These are phyloP conservation scores for Nematocida displodere DNA, from an alignment of 371 early-diverging fungal genomes.

Conservation along the genomic window DNA sequence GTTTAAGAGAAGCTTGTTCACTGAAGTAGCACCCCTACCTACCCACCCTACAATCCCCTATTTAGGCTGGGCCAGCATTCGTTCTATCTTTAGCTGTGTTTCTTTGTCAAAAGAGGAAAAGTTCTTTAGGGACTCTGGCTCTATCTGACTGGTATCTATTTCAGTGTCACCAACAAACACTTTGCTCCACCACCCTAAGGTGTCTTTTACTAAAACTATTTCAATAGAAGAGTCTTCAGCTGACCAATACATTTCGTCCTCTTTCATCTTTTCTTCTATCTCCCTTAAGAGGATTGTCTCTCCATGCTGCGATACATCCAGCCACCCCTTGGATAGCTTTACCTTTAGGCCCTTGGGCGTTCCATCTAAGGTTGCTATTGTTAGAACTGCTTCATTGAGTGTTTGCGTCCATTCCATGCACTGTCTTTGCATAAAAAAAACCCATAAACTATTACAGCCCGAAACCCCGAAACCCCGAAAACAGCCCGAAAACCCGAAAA, in stretches of 20 bases:
- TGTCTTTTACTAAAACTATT: not conserved
- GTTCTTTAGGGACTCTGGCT: not conserved
- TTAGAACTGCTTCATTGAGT: not conserved
- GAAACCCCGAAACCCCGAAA: no score
- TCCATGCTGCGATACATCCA: not conserved
- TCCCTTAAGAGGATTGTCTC: not conserved
- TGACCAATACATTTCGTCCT: constrained; percentile 8
- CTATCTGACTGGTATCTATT: not conserved
- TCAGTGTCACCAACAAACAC: constrained; percentile 5
- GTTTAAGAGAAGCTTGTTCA: no score
- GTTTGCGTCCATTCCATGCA: not conserved
- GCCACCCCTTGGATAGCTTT: not conserved
- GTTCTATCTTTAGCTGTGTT: not conserved
- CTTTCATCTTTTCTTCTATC: not conserved
- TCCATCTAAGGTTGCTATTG: not conserved
- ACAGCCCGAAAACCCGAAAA: no score
- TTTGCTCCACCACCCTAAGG: not conserved
- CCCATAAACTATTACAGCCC: not conserved
- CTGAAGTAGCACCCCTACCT: no score
- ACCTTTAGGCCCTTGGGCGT: not conserved
- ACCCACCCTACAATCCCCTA: not conserved
- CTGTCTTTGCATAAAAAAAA: not conserved
- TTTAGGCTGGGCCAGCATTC: not conserved
- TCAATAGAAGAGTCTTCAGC: not conserved
- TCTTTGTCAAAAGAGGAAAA: not conserved